phyloP scores from a whole-genome alignment of 2,329 filamentous ascomycete genomes.

The Tolypocladium pustulatum region DNA sequence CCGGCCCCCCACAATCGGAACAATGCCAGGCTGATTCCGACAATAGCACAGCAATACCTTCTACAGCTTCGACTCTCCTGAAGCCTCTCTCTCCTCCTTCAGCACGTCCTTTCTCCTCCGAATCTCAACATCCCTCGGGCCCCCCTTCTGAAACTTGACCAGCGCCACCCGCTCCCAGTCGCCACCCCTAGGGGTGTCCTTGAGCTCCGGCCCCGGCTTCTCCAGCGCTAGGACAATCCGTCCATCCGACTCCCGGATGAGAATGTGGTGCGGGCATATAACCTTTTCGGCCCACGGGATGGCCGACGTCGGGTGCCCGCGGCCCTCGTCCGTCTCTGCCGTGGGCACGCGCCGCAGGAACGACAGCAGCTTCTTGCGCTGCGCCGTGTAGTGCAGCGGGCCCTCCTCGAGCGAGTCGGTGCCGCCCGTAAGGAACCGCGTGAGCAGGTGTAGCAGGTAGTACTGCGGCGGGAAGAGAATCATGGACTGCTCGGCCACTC shows the following conservation, averaged over 20 bases:
- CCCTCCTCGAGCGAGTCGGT: conserved; percentile 14
- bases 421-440: conserved; percentile 36
- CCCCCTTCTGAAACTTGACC: conserved; percentile 39
- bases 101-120: conserved; percentile 37
- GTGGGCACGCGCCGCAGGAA: conserved; percentile 40
- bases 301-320: conserved; percentile 27
- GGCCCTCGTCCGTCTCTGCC: conserved; percentile 26
- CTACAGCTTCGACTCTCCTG: not conserved
- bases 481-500: conserved; percentile 54
- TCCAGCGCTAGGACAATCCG: conserved; percentile 46
- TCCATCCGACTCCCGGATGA: conserved; percentile 32
- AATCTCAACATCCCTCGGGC: conserved; percentile 43
- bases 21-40: not conserved
- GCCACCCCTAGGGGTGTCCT: conserved; percentile 35
- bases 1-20: not conserved
- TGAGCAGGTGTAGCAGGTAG: conserved; percentile 55
- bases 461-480: conserved; percentile 88
- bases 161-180: conserved; percentile 51
- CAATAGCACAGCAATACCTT: not conserved
- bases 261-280: conserved; percentile 44
- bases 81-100: conserved; percentile 27
- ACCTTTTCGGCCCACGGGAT: conserved; percentile 51
- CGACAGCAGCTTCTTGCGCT: conserved; percentile 40
- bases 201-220: conserved; percentile 45
- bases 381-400: conserved; percentile 27